These are phyloP conservation scores for Schizochytrium sp. DNA, from an alignment of 108 stramenopile genomes.

Conservation along the genomic window DNA sequence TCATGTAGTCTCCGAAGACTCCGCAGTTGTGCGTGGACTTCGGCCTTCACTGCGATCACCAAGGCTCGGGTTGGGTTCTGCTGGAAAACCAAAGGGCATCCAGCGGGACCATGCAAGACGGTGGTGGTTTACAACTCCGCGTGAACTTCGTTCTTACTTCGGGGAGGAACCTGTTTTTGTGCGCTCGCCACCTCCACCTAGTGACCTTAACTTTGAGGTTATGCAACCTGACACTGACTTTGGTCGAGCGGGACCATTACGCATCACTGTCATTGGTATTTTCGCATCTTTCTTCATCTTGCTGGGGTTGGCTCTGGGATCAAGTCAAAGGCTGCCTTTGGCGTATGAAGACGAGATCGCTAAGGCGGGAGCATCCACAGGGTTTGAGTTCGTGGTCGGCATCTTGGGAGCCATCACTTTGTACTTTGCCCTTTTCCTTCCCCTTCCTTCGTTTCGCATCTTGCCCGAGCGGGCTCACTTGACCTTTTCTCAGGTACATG, in stretches of 20 bases:
- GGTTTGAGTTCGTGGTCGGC: background rate
- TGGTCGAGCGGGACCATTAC: background rate
- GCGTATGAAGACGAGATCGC: too few species aligned
- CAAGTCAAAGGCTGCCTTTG: background rate
- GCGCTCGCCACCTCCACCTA: background rate
- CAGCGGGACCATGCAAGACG: slow-evolving; percentile 19
- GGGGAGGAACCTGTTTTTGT: slow-evolving; percentile 48
- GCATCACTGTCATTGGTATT: background rate
- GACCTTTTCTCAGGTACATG: slow-evolving; percentile 7
- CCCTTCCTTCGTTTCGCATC: background rate
- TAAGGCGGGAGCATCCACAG: background rate
- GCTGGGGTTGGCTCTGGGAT: background rate
- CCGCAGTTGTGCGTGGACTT: too few species aligned
- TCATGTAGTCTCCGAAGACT: too few species aligned
- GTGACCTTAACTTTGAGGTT: slow-evolving; percentile 49
- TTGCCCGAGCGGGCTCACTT: background rate
- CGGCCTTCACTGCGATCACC: background rate
- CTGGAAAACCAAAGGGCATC: background rate
- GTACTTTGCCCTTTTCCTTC: background rate
- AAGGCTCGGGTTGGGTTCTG: background rate
- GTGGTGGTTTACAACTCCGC: background rate
- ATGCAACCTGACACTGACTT: background rate
- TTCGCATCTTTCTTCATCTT: background rate
- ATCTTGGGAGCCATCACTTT: background rate
- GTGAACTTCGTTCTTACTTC: background rate